Evolutionary conservation across 495 filamentous ascomycete species (phyloP).

Genomic region (Pyronema domesticum): DNA sequence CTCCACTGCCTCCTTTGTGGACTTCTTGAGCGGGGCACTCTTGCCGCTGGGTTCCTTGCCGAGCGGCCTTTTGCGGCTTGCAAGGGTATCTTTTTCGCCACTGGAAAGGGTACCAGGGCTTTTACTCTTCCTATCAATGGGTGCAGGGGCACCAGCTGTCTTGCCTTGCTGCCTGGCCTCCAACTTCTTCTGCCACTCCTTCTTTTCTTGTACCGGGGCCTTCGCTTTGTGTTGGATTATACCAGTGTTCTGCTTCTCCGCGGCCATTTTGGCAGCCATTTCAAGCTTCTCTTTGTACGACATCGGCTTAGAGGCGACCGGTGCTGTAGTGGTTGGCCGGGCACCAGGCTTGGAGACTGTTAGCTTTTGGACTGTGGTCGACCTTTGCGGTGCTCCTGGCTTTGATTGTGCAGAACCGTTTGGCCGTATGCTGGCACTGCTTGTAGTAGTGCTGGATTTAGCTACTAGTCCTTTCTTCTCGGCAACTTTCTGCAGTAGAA

Average conservation of each 20-base stretch:
- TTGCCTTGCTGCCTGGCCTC: constrained; percentile 19
- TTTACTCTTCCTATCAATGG: constrained; percentile 18
- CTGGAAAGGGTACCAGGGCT: constrained; percentile 17
- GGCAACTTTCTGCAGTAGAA: constrained; percentile 12
- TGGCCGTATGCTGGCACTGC: neutral
- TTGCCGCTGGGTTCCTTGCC: constrained; percentile 7
- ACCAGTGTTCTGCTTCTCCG: constrained; percentile 17
- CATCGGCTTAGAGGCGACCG: constrained; percentile 14
- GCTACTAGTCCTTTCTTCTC: constrained; percentile 13
- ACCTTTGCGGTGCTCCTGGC: constrained; percentile 7
- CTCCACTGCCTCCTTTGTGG: constrained; percentile 6
- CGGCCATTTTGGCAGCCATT: constrained; percentile 14
- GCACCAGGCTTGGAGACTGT: constrained; percentile 1
- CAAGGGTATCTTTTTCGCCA: constrained; percentile 15
- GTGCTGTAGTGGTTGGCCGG: constrained; percentile 4
- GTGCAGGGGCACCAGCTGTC: neutral
- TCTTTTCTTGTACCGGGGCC: constrained; percentile 19
- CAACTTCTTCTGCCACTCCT: constrained; percentile 22
- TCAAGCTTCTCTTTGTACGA: constrained; percentile 19
- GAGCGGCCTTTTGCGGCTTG: constrained; percentile 5
- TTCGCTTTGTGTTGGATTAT: constrained; percentile 21
- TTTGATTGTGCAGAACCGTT: constrained; percentile 6
- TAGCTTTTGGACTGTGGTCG: neutral
- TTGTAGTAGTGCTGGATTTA: constrained; percentile 7
- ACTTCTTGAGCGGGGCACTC: constrained; percentile 12